These are phyloP conservation scores for Pestalotiopsis sp. DNA, from an alignment of 2,329 filamentous ascomycete species.

Conservation along the genomic window DNA sequence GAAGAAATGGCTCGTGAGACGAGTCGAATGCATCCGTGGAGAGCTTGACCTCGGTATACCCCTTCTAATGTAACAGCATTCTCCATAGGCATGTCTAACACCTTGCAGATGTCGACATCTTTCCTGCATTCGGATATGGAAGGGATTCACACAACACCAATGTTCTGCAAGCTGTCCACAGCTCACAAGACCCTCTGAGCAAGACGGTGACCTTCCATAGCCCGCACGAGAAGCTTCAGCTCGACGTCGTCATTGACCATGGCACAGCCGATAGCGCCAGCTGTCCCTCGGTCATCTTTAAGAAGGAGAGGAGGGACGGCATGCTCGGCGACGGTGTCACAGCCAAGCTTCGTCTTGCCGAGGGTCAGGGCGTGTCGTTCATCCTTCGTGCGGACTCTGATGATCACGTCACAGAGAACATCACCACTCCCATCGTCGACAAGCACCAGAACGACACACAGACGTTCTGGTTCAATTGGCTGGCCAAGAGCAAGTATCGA, in stretches of 20 bases:
- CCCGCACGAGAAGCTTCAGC: conserved; percentile 61
- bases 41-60: conserved; percentile 58
- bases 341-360: conserved; percentile 60
- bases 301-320: conserved; percentile 51
- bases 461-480: conserved; percentile 75
- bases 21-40: conserved; percentile 74
- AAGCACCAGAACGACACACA: conserved; percentile 71
- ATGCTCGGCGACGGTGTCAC: conserved; percentile 66
- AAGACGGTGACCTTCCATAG: conserved; percentile 68
- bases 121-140: conserved; percentile 75
- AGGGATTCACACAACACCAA: conserved; percentile 63
- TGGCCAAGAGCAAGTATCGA: conserved; percentile 70
- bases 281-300: conserved; percentile 59
- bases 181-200: conserved; percentile 45
- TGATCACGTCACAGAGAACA: conserved; percentile 58
- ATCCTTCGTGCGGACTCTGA: conserved; percentile 66
- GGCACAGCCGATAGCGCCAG: conserved; percentile 49
- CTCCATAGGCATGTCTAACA: neutral
- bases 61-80: too few species aligned
- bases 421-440: conserved; percentile 62
- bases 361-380: conserved; percentile 72
- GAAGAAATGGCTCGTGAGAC: conserved; percentile 72
- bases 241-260: conserved; percentile 69
- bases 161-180: conserved; percentile 48
- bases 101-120: conserved; percentile 64